These are phyloP conservation scores for Phaeotremella skinneri DNA, from an alignment of 768 basidiomycete species.

Conservation along the genomic window DNA sequence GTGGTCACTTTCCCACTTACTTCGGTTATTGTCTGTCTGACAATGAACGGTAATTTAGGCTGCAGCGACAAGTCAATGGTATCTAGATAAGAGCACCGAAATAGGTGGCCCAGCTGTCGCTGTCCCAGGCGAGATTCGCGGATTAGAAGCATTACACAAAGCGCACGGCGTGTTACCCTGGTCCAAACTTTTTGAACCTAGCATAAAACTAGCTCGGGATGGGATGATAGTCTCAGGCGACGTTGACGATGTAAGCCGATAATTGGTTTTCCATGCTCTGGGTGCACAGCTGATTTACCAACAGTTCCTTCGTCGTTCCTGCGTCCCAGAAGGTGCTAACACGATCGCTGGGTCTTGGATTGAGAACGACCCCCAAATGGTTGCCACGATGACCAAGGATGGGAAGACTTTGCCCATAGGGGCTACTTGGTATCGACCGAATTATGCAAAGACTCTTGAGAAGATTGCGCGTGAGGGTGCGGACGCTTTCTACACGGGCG, in stretches of 20 bases:
- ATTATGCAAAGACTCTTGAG: slow-evolving; percentile 70
- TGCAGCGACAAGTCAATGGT: slow-evolving; percentile 30
- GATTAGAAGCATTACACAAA: slow-evolving; percentile 74
- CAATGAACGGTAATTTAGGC: slow-evolving; percentile 15
- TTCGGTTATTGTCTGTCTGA: neutral
- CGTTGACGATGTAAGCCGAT: slow-evolving; percentile 31
- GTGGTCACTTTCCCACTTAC: slow-evolving; percentile 7
- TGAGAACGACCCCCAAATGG: slow-evolving; percentile 22
- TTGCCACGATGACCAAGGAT: slow-evolving; percentile 22
- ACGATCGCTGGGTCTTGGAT: slow-evolving; percentile 25
- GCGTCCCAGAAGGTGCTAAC: slow-evolving; percentile 19
- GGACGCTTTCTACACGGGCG: slow-evolving; percentile 76
- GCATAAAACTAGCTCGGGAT: slow-evolving; percentile 62
- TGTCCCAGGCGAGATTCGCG: slow-evolving; percentile 83
- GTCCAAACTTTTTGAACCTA: slow-evolving; percentile 70
- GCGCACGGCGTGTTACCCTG: slow-evolving; percentile 76
- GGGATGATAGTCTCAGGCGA: slow-evolving; percentile 60
- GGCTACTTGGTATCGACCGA: slow-evolving; percentile 21
- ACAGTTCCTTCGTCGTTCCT: slow-evolving; percentile 23
- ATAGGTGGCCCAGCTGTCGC: slow-evolving; percentile 78
- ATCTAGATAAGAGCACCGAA: slow-evolving; percentile 25
- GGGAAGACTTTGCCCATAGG: slow-evolving; percentile 23
- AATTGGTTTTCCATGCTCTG: neutral
- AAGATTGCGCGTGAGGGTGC: slow-evolving; percentile 72
- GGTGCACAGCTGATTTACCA: neutral